Base-by-base conservation (phyloP, 2,329 filamentous ascomycete genomes). In the Colletotrichum shisoi region DNA sequence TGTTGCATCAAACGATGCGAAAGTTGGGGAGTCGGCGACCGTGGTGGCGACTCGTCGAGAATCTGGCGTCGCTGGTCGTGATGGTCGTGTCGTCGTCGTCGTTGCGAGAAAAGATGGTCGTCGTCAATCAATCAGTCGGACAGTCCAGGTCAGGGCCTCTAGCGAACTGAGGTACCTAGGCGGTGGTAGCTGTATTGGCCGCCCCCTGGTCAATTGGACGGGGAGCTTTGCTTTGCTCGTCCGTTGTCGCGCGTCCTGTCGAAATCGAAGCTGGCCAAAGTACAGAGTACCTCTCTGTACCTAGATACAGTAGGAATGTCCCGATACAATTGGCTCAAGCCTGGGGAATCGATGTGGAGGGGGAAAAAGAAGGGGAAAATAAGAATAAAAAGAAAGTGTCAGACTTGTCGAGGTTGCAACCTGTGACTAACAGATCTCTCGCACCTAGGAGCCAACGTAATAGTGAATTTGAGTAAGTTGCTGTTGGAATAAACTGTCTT, bases 191-290 rank as follows among this genome's bases (percentile, higher is more conserved):
- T 65, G 61, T 56, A 39, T 31, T 45, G 40, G 24, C 9, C 31
- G 24, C 9, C 42, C 56, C 53, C 56, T 57, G 57, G 45, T 59
- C 44, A 49, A 59, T 40, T 59, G 42, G 49, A 59, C 40, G 49
- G 31, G 66, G 62, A 53, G 42, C 62, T 46, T 57, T 49, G 31
- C 31, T 9, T 34, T 34, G 31, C 31, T 34, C 31, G 31, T 34
- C 34, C 53, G 57, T 39, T 59, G 57, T 48, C 42, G 59, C 61
- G 63, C 61, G 60, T 49, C 39, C 27, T 53, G 52, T 63, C 42
- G 59, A 34, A 15, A 19, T 59, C 45, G 59, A 34, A 19, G 19
- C 51, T 21, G 24, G 45, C 44, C 21, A 27, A 27, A 45, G 11
- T 40, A 40, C 21, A 27, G n/a, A 45, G 11, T 40, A 40, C 39